A percentile compares a stretch with the other conserved stretches of the same genome.
Conservation (phyloP, 2,329 filamentous ascomycete species). For the Aspergillus pseudoterreus region DNA sequence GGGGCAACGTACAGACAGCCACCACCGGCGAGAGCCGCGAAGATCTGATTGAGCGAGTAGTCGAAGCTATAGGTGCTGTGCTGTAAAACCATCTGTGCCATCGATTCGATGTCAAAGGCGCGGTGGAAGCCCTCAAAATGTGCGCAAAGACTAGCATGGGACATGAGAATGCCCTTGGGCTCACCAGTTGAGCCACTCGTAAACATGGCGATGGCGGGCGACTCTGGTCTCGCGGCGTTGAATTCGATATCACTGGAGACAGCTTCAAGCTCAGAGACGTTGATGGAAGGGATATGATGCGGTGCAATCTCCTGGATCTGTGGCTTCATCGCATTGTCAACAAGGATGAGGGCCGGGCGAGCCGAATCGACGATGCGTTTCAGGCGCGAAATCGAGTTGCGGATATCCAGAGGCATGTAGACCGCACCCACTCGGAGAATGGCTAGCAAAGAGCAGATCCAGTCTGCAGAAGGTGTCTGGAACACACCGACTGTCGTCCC, state of each 20-base stretch:
- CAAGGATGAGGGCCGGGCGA: neutral
- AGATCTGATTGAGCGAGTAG: conserved; percentile 16
- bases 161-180: conserved; percentile 42
- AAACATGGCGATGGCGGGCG: conserved; percentile 33
- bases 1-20: conserved; percentile 15
- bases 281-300: neutral
- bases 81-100: conserved; percentile 9
- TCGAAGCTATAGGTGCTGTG: conserved; percentile 15
- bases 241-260: neutral
- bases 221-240: conserved; percentile 12
- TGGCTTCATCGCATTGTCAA: too few species aligned
- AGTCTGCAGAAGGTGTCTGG: neutral
- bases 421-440: conserved; percentile 1
- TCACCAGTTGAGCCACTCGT: conserved; percentile 24
- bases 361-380: neutral
- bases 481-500: neutral
- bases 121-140: conserved; percentile 17
- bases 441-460: conserved; percentile 5
- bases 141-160: conserved; percentile 19
- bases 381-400: conserved; percentile 1
- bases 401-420: conserved; percentile 7
- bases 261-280: neutral
- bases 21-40: conserved; percentile 14
- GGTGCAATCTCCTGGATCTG: too few species aligned
- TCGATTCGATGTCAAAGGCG: conserved; percentile 5